phyloP scores from a whole-genome alignment of 2,329 filamentous ascomycete species.

The Clonostachys rosea region DNA sequence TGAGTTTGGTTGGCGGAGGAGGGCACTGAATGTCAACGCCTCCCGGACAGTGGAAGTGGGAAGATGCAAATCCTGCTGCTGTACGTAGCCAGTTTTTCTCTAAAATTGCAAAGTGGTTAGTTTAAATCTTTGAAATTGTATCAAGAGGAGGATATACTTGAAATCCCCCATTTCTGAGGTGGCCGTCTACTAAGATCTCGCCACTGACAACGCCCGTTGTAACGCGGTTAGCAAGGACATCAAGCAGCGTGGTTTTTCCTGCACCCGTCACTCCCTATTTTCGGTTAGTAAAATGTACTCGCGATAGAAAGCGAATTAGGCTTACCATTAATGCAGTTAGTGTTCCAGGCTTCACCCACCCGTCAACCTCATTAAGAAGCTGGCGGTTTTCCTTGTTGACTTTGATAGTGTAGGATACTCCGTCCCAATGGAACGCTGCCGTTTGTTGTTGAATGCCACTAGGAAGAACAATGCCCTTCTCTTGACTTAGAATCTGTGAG shows the following conservation, averaged over 20 bases:
- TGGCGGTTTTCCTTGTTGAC: slow-evolving; percentile 58
- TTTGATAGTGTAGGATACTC: slow-evolving; percentile 68
- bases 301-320: slow-evolving; percentile 27
- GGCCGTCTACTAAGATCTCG: slow-evolving; percentile 63
- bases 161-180: slow-evolving; percentile 57
- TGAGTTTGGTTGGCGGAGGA: slow-evolving; percentile 76
- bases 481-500: neutral
- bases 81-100: slow-evolving; percentile 63
- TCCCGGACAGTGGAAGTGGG: slow-evolving; percentile 55
- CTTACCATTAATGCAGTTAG: slow-evolving; percentile 74
- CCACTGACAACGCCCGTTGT: slow-evolving; percentile 65
- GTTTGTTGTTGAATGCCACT: slow-evolving; percentile 33
- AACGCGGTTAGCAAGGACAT: slow-evolving; percentile 57
- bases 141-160: no score
- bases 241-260: slow-evolving; percentile 60
- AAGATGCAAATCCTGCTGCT: slow-evolving; percentile 50
- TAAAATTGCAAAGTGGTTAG: slow-evolving; percentile 61
- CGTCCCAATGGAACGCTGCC: slow-evolving; percentile 60
- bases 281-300: slow-evolving; percentile 30
- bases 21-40: slow-evolving; percentile 78
- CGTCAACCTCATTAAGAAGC: slow-evolving; percentile 67
- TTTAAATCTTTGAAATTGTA: slow-evolving; percentile 34
- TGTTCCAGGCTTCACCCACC: slow-evolving; percentile 86
- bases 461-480: slow-evolving; percentile 41
- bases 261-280: slow-evolving; percentile 17